Evolutionary conservation across 768 basidiomycete species (phyloP).

Genomic region (Lentinula lateritia): DNA sequence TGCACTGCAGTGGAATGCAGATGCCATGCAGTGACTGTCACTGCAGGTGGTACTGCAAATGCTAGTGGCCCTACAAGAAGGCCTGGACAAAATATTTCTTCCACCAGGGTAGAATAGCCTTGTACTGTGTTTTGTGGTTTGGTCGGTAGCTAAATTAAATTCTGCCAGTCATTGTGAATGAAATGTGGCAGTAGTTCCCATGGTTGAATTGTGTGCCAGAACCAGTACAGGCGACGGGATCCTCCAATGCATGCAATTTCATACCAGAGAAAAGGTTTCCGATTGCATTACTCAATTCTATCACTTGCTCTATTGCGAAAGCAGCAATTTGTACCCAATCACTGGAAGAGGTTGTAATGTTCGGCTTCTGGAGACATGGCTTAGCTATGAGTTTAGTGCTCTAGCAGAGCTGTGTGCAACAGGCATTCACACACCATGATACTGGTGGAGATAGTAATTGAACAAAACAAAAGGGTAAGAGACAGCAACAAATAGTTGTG

Average conservation of each 20-base stretch:
- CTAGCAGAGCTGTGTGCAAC: too few species aligned
- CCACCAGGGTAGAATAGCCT: background rate
- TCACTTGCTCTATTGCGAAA: slow-evolving; percentile 6
- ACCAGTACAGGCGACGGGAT: background rate
- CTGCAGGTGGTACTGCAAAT: too few species aligned
- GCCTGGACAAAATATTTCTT: background rate
- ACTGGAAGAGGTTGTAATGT: slow-evolving; percentile 4
- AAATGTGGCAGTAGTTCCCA: slow-evolving; percentile 2
- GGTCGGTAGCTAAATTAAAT: slow-evolving; percentile 9
- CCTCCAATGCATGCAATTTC: background rate
- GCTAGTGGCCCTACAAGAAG: too few species aligned
- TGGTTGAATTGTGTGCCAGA: background rate
- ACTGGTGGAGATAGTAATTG: too few species aligned
- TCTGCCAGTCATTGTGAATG: slow-evolving; percentile 8
- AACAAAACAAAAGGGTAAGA: too few species aligned
- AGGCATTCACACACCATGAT: too few species aligned
- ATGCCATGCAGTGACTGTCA: too few species aligned
- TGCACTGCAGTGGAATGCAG: too few species aligned
- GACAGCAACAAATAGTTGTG: too few species aligned
- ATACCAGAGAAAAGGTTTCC: background rate
- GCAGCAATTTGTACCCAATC: slow-evolving; percentile 6
- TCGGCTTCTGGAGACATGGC: slow-evolving; percentile 4
- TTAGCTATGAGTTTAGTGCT: too few species aligned
- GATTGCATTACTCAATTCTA: background rate
- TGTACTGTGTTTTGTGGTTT: background rate